Evolutionary conservation across 1,139 yeast species (phyloP).

Genomic region (Geotrichum klebahnii): DNA sequence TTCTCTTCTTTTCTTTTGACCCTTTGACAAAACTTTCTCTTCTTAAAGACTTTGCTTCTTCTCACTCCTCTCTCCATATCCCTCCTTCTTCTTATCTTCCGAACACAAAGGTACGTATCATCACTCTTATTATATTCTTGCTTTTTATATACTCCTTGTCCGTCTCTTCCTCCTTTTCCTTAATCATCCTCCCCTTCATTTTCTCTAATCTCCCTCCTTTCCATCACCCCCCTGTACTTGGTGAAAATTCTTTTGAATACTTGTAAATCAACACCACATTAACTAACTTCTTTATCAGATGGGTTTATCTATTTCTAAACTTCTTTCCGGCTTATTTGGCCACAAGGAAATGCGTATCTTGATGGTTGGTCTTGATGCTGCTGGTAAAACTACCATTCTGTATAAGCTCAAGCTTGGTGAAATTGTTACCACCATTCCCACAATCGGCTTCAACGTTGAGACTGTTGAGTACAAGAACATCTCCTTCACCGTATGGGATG

Average conservation of each 20-base stretch:
- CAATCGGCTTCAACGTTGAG: slow-evolving; percentile 93
- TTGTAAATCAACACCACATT: too few species aligned
- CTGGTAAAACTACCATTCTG: slow-evolving; percentile 83
- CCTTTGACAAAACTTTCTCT: background rate
- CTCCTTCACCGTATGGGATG: slow-evolving; percentile 93
- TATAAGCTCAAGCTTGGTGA: slow-evolving; percentile 71
- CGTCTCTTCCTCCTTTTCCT: background rate
- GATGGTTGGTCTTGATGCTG: slow-evolving; percentile 89
- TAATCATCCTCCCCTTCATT: background rate
- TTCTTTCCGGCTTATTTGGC: slow-evolving; percentile 71
- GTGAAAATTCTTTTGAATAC: too few species aligned
- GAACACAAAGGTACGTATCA: background rate
- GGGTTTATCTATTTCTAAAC: slow-evolving; percentile 88
- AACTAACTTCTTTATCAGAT: too few species aligned
- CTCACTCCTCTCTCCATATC: background rate
- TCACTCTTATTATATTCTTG: background rate
- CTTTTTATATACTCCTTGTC: background rate
- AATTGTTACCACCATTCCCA: slow-evolving; percentile 76
- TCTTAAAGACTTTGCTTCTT: background rate
- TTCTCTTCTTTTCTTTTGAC: background rate
- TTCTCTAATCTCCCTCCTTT: too few species aligned
- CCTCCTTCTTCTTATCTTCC: background rate
- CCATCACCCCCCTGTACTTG: too few species aligned
- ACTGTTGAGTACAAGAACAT: slow-evolving; percentile 84
- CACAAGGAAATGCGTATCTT: slow-evolving; percentile 53